Evolutionary conservation across 1,139 yeast species (phyloP), one percentile per base, ranked within the genome.

Genomic region (Taphrina sp.): DNA sequence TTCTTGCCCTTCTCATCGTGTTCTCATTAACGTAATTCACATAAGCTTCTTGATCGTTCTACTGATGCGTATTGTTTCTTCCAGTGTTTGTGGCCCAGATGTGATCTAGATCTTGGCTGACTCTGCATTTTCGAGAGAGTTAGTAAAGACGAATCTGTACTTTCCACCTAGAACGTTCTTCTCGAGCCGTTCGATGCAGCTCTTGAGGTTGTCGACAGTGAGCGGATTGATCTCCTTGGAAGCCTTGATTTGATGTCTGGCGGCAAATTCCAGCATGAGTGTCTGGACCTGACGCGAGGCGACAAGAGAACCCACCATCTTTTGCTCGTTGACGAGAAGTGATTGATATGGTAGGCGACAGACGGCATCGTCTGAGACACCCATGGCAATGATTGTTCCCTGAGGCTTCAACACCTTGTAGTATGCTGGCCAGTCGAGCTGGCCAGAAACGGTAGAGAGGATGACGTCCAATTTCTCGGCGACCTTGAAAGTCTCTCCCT

Each of bases 401-500:
- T n/a, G 17, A n/a, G 56, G 51, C 42, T 49, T 49, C 38, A 47
- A 29, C 12, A 34, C 45, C 39, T 39, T 33, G 34, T 35, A 33
- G 43, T 43, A 56, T 38, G n/a, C 12, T n/a, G 26, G 38, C 52
- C 55, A 56, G 26, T 39, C 46, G 20, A 47, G 43, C 19, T 53
- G 57, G 1, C 49, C 51, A 19, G 49, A 45, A 12, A 43, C 54
- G 5, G 59, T 57, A 22, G 52, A 38, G 36, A 57, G 35, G 44
- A 57, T 36, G 22, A 22, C 36, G 35, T 57, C 52, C 28, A 52
- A 17, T 23, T 41, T 53, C 3, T 47, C 24, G 22, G 22, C 51
- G 20, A 12, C 63, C 34, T 33, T 22, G 43, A 53, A 64, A 43
- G 66, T 70, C 28, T 60, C 43, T 3, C 45, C 46, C 28, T 42